Evolutionary conservation across 2,329 filamentous ascomycete genomes (phyloP), one percentile per base, ranked within the genome.

Genomic region (Alternaria sp.): DNA sequence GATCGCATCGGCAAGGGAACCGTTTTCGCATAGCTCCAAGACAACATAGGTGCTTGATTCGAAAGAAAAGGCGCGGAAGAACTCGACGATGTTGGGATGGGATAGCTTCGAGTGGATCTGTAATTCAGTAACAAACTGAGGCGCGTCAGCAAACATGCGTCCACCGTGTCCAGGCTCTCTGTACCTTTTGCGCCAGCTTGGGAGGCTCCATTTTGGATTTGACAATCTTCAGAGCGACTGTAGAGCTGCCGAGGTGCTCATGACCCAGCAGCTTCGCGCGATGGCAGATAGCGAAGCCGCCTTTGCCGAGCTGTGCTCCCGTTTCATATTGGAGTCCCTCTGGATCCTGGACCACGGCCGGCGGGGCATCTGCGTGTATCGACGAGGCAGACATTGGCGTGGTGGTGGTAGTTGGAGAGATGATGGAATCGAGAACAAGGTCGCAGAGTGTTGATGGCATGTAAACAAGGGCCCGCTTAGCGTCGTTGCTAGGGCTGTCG

Each of bases 61-160:
- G 78, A 94, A 97, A 12, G 94, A 91, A 77, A 99, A 99, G 34
- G 95, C 95, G 70, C 94, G 89, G 73, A 97, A 89, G 79, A 99
- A 99, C 71, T 94, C 91, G 65, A 99, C 95, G 67, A 99, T 94
- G 78, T 97, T 97, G 54, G 92, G 91, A 75, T 99, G 95, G 59
- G 90, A 89, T 89, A 99, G 94, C 78, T 98, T 99, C 44, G 95
- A 97, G 81, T 99, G 95, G 62, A 99, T 97, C 80, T 98, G 94
- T 7, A 99, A 87, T 79, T 99, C 95, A 2, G 88, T 90, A 57
- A 89, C 86, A 77, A 91, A 91, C 87, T 90, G 66, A 28, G 43
- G 50, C 59, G 57, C 57, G 73, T 78, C 60, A 78, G 73, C 57
- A 67, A 36, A 20, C 16, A 40, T 28, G 9, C 53, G 32, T 27